Percentiles rank a stretch among this genome's conserved stretches.
phyloP scores from a whole-genome alignment of 2,329 filamentous ascomycete genomes.

The Colletotrichum chrysophilum region DNA sequence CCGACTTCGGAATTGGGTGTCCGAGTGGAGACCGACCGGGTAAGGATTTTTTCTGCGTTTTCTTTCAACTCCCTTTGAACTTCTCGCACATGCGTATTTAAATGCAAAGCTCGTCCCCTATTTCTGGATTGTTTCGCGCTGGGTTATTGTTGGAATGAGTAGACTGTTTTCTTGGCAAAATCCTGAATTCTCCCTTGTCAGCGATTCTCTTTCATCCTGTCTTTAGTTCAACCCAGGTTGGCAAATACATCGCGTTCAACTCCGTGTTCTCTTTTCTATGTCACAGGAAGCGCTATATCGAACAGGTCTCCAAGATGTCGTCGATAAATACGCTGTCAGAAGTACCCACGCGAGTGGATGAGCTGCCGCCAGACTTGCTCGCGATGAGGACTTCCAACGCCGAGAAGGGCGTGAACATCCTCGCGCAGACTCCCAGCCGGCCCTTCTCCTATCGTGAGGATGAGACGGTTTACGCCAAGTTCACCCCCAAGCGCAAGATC shows the following conservation, averaged over 20 bases:
- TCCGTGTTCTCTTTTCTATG: not conserved
- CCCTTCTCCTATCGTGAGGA: constrained; percentile 17
- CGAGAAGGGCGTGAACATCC: constrained; percentile 19
- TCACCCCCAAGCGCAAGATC: constrained; percentile 25
- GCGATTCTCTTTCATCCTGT: not conserved
- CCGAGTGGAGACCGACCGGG: not conserved
- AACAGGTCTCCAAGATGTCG: not conserved
- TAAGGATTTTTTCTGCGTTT: not conserved
- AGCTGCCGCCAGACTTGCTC: not conserved
- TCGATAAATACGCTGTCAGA: constrained; percentile 9
- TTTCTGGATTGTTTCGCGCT: not conserved
- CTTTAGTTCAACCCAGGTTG: not conserved
- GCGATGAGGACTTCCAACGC: constrained; percentile 14
- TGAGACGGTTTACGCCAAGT: constrained; percentile 24
- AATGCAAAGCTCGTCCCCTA: not conserved
- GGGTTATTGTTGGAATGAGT: not conserved
- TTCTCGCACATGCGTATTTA: not conserved
- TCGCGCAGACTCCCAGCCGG: constrained; percentile 11
- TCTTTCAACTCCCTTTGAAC: not conserved
- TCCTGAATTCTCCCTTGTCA: not conserved
- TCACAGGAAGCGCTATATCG: not conserved
- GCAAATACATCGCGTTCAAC: not conserved
- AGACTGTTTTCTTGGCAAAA: not conserved
- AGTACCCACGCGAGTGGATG: constrained; percentile 8
- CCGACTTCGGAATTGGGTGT: constrained; percentile 8